Evolutionary conservation across 2,329 filamentous ascomycete species (phyloP).

Genomic region (Aspergillus sp.): DNA sequence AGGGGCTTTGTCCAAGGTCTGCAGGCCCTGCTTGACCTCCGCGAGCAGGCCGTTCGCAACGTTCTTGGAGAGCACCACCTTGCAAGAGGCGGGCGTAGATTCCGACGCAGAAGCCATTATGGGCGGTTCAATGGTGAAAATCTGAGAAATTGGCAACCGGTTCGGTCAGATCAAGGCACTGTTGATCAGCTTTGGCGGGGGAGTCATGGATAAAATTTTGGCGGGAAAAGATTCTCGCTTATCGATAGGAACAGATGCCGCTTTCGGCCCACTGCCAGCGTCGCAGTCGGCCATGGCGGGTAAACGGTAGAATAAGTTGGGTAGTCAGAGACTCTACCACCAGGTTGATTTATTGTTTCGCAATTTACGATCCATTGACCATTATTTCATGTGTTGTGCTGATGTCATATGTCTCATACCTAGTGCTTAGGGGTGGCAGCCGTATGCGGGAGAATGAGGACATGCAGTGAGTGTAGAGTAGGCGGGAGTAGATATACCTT

Average conservation of each 20-base stretch:
- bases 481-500: too few relatives aligned
- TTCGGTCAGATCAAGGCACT: too few relatives aligned
- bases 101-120: constrained; percentile 32
- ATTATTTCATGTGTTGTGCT: too few relatives aligned
- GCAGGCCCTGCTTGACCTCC: constrained; percentile 74
- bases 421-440: too few relatives aligned
- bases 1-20: constrained; percentile 68
- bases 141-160: neutral
- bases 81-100: constrained; percentile 60
- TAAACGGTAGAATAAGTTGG: neutral
- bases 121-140: constrained; percentile 3
- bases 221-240: constrained; percentile 34
- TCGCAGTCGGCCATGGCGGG: neutral
- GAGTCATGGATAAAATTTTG: constrained; percentile 23
- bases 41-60: constrained; percentile 78
- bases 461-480: too few relatives aligned
- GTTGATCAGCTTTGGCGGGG: constrained; percentile 11
- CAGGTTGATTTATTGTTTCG: too few relatives aligned
- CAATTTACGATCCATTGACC: too few relatives aligned
- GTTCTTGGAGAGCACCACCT: constrained; percentile 83
- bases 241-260: constrained; percentile 36
- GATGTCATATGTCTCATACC: too few relatives aligned
- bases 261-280: constrained; percentile 22
- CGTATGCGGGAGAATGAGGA: too few relatives aligned
- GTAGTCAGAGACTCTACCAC: neutral